Base-by-base conservation (phyloP, 2,329 filamentous ascomycete genomes). In the Venturia pyrina region DNA sequence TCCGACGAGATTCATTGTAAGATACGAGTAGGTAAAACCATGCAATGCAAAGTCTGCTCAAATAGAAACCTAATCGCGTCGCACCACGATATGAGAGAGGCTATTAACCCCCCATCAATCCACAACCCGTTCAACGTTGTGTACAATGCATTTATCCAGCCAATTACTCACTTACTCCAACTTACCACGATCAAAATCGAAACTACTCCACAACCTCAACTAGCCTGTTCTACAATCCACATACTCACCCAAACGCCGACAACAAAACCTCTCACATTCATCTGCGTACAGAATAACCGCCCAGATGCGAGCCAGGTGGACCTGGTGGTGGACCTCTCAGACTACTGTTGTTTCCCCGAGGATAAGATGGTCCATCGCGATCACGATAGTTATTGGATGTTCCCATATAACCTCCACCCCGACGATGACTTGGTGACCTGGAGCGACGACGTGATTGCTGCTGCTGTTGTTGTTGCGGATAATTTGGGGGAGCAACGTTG, bases 321-420 rank as follows among this genome's bases (percentile, higher is more conserved):
- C 53, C 53, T n/a, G 53, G 53, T 37, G 53, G 53, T n/a, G 53
- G 53, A 37, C 53, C 53, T 59, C 53, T 7, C 53, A 59, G 19
- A 37, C 53, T 19, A 37, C 53, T 37, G 53, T 59, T 59, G 15
- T 59, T 59, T 7, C 53, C 53, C 32, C 32, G 60, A 13, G 60
- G 60, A 37, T 40, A 62, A 17, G 37, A 40, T 28, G 60, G 60
- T 17, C n/a, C 60, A 62, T 62, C 60, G 17, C 60, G 60, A 62
- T 62, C 60, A 46, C 60, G 60, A 43, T 59, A 59, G 32, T 32
- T 28, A 8, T 44, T n/a, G 7, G 60, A 43, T 3, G 15, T 21
- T 15, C 57, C 57, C 37, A 43, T 62, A 19, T 62, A 46, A 5
- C 60, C 43, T 32, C 60, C 60, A 17, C 43, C 40, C 5, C 40